Base-by-base conservation (phyloP, 2,329 filamentous ascomycete species). In the Aspergillus quadrilineatus region DNA sequence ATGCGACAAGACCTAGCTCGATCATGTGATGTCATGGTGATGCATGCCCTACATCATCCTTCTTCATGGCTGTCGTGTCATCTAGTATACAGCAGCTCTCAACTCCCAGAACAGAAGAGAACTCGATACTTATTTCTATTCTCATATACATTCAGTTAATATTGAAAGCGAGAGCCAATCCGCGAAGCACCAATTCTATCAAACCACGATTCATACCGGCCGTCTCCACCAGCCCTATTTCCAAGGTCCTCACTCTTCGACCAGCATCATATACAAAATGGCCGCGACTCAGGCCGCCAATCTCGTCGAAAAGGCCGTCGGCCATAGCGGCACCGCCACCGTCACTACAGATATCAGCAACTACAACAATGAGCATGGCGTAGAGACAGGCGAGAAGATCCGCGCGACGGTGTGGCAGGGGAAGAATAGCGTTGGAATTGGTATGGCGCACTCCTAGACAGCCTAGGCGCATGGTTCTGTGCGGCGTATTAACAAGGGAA, bases 381-480 rank as follows among this genome's bases (percentile, higher is more conserved):
- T 82, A 65, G 73, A 79, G 4, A 75, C 73, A 3, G 73, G 72
- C 32, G 82, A 86, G 65, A 88, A 75, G 14, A 94, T 96, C 89
- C 88, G 90, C 72, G 92, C 91, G 0, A 75, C 95, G 12, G 83
- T 83, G 2, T 96, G 91, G 91, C 85, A 88, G 73, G 89, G 89
- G 51, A 94, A 93, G 79, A 89, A 92, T 67, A 84, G 79, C 30
- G 89, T 96, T 46, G 75, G 89, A 67, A 79, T 95, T 15, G 76
- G 82, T 85, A 71, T 9, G 58, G 56, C 12, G 2, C 29, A 30
- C 48, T 17, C 4, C 30, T 39, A 29, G 8, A 4, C 26, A 42
- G 14, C 7, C 7, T 12, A 9, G 28, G 5, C n/a, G 22, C 0
- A 5, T 22, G 22, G 22, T 22, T 22, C 22, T 22, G 22, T 22